Evolutionary conservation across 108 stramenopile genomes (phyloP).

Genomic region (Stephanodiscus minutulus): DNA sequence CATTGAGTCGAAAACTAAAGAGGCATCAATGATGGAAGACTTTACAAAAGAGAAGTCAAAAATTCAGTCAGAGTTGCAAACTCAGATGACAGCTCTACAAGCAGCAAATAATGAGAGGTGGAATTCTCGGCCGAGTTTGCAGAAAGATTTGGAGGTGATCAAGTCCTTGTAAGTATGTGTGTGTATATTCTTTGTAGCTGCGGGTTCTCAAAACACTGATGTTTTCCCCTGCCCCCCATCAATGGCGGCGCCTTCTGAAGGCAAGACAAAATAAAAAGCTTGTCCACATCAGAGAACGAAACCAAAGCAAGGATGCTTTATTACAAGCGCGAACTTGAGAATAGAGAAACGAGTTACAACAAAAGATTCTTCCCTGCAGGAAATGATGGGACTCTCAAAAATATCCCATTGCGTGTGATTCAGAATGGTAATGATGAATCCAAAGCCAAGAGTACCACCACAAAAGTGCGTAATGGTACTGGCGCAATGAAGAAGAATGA

Average conservation of each 20-base stretch:
- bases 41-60: constrained; percentile 27
- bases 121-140: constrained; percentile 16
- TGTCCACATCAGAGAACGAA: constrained; percentile 15
- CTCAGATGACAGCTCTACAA: constrained; percentile 8
- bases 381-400: not conserved
- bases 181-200: not conserved
- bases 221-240: not conserved
- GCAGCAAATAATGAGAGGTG: constrained; percentile 28
- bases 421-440: constrained; percentile 9
- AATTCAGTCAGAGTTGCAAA: constrained; percentile 8
- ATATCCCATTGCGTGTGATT: constrained; percentile 29
- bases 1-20: constrained; percentile 26
- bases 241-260: constrained; percentile 3
- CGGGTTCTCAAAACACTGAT: not conserved
- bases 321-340: constrained; percentile 37
- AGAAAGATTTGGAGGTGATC: constrained; percentile 21
- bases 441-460: constrained; percentile 1
- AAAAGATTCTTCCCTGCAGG: not conserved
- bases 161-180: constrained; percentile 33
- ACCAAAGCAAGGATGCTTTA: constrained; percentile 25
- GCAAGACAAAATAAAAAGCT: constrained; percentile 26
- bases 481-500: not conserved
- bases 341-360: constrained; percentile 29
- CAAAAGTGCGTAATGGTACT: constrained; percentile 5
- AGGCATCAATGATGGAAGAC: constrained; percentile 19